Conservation (phyloP, 2,329 filamentous ascomycete species). For the Sporothrix sp. region DNA sequence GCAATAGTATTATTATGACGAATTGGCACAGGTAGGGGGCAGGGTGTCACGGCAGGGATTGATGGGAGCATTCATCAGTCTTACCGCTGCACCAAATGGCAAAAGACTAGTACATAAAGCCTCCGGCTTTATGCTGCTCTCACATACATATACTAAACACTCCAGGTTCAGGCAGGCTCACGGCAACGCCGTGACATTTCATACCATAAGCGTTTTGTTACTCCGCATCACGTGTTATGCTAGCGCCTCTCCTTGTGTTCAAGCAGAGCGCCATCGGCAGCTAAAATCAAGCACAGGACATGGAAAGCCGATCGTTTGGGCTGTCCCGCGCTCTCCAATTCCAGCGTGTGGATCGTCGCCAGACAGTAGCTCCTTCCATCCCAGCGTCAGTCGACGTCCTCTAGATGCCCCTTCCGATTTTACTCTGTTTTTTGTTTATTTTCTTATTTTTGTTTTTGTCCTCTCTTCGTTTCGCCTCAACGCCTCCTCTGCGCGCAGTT, state of each 20-base stretch:
- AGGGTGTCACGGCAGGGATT: no score
- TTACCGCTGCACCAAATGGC: no score
- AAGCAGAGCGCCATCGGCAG: not conserved
- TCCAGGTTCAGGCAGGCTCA: no score
- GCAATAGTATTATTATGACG: no score
- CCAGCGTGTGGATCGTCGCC: not conserved
- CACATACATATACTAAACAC: no score
- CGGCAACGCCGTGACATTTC: no score
- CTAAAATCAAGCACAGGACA: not conserved
- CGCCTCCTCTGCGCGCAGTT: not conserved
- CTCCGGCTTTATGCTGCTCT: no score
- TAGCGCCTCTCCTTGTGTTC: not conserved
- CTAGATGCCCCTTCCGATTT: not conserved
- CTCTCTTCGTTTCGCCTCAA: not conserved
- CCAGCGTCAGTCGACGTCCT: not conserved
- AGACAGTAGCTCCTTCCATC: not conserved
- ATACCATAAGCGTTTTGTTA: no score
- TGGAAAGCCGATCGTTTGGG: not conserved
- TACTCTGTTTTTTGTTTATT: not conserved
- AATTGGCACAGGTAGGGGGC: no score
- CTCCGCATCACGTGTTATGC: not conserved
- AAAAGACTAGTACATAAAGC: no score
- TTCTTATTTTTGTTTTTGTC: not conserved
- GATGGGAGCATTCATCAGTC: no score
- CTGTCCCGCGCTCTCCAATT: not conserved